phyloP scores from a whole-genome alignment of 768 basidiomycete genomes.

The Neoboletus brunneissimus region DNA sequence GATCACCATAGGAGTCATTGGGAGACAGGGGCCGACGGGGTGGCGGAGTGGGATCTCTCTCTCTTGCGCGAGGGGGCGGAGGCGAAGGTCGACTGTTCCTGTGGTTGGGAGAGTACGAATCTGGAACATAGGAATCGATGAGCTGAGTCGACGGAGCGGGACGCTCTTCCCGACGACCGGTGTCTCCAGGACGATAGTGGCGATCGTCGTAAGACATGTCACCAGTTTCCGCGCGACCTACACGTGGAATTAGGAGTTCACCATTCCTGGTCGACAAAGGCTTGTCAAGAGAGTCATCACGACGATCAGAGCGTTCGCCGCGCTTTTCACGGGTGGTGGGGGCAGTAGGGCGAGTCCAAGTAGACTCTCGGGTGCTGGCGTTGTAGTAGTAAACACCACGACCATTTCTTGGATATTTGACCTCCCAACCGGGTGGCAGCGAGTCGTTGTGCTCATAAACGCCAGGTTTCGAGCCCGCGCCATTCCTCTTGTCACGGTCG shows the following conservation, averaged over 20 bases:
- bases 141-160: constrained; percentile 18
- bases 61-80: constrained; percentile 25
- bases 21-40: constrained; percentile 26
- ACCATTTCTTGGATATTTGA: constrained; percentile 48
- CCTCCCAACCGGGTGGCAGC: constrained; percentile 62
- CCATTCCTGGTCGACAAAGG: constrained; percentile 22
- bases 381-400: constrained; percentile 59
- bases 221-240: constrained; percentile 28
- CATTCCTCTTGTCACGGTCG: constrained; percentile 45
- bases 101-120: constrained; percentile 25
- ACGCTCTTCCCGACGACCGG: constrained; percentile 29
- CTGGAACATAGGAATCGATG: constrained; percentile 29
- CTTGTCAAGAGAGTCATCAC: constrained; percentile 30
- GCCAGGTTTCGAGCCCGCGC: constrained; percentile 25
- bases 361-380: constrained; percentile 49
- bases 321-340: constrained; percentile 25
- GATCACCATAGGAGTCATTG: constrained; percentile 20
- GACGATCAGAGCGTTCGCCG: constrained; percentile 22
- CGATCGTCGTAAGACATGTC: constrained; percentile 57
- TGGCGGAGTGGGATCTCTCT: constrained; percentile 21
- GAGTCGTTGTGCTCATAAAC: constrained; percentile 29
- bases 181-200: constrained; percentile 56
- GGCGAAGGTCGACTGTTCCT: constrained; percentile 21
- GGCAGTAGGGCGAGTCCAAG: constrained; percentile 54
- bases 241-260: constrained; percentile 23